Evolutionary conservation across 805 yeast species (phyloP), one percentile per base, ranked within the genome.

Genomic region (Metschnikowia shivogae): DNA sequence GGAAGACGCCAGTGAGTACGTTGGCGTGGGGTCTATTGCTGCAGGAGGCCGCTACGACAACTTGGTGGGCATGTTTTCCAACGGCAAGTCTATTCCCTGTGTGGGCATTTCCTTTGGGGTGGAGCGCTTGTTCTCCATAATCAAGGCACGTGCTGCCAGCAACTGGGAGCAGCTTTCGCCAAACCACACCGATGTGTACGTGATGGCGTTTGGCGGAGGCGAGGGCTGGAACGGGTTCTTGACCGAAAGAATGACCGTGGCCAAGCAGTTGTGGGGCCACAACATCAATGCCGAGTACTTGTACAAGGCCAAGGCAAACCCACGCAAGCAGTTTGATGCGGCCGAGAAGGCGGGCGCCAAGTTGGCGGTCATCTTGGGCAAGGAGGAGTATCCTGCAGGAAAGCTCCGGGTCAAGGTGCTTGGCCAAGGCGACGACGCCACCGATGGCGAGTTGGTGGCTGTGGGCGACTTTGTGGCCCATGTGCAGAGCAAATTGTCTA

Each of bases 121-220:
- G 44, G 99, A 93, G 71, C 82, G 99, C 65, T 68, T 93, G 52
- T 93, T 93, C 64, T 89, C 98, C 7, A 70, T 93, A 48, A 81
- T 93, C 58, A 89, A 87, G 64, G 84, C 87, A 42, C 80, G 95
- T 63, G 75, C 78, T 35, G 78, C 79, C 27, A 64, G 64, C 51
- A 67, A 80, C 43, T 76, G 78, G 55, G 82, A 82, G 28, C 73
- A 76, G 55, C 74, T 90, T 45, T 81, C 93, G 57, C 81, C 97
- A 30, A 77, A 90, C 26, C 82, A 92, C 32, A 95, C 99, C 14
- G 95, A 93, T 65, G 98, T 88, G 11, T 93, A 75, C 61, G 84
- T 93, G 40, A 90, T 93, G 97, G 98, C 99, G 1, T 90, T 93
- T 61, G 99, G 99, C 54, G 98, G 97, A 59, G 99, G 98, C 59